phyloP scores from a whole-genome alignment of 2,329 filamentous ascomycete genomes.

The Claviceps sorghi region DNA sequence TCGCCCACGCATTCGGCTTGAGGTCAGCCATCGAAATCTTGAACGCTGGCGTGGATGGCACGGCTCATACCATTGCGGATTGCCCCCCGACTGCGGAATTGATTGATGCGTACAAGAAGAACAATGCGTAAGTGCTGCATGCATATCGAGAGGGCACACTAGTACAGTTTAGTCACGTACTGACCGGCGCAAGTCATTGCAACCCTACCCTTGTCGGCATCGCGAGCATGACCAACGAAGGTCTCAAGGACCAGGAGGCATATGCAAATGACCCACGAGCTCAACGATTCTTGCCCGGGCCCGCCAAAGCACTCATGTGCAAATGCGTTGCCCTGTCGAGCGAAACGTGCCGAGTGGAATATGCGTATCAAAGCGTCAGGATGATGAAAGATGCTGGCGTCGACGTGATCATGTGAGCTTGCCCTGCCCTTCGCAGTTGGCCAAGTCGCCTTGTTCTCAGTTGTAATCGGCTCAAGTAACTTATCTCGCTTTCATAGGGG shows the following conservation, averaged over 20 bases:
- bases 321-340: conserved; percentile 4
- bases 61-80: conserved; percentile 19
- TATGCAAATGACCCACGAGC: conserved; percentile 10
- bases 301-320: conserved; percentile 5
- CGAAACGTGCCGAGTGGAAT: conserved; percentile 5
- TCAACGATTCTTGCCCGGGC: conserved; percentile 3
- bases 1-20: conserved; percentile 15
- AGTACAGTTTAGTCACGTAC: background rate
- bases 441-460: background rate
- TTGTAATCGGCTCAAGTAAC: background rate
- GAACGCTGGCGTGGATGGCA: conserved; percentile 14
- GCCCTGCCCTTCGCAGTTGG: background rate
- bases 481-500: conserved; percentile 2
- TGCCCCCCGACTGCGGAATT: conserved; percentile 11
- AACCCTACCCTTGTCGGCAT: conserved; percentile 12
- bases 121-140: conserved; percentile 6
- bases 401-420: conserved; percentile 7
- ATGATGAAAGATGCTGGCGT: conserved; percentile 7
- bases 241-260: conserved; percentile 8
- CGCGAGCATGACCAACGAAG: conserved; percentile 12
- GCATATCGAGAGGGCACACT: background rate
- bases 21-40: conserved; percentile 16
- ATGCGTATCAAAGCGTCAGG: conserved; percentile 7
- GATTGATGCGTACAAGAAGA: conserved; percentile 12
- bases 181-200: conserved; percentile 5